Conservation (phyloP, 2,329 filamentous ascomycete species). For the Westerdykella aurantiaca region DNA sequence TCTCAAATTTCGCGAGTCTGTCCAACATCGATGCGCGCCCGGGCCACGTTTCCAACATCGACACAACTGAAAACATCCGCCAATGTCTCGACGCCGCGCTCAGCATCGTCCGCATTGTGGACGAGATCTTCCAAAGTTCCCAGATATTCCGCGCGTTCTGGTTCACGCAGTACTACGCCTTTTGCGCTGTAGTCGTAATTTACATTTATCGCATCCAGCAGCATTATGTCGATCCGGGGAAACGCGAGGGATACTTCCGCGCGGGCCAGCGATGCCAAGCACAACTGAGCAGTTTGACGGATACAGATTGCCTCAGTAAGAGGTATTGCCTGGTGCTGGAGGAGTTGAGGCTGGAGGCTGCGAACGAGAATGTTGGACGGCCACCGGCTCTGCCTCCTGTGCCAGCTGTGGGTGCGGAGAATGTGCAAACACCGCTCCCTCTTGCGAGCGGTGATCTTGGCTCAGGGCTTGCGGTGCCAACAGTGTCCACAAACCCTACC, state of each 20-base stretch:
- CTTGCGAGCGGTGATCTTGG: conserved; percentile 1
- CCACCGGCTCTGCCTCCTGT: not conserved
- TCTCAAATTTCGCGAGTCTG: conserved; percentile 39
- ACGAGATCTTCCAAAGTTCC: conserved; percentile 37
- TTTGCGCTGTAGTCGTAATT: conserved; percentile 50
- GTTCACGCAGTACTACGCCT: conserved; percentile 51
- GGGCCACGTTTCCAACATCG: conserved; percentile 12
- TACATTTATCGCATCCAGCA: conserved; percentile 50
- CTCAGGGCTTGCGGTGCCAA: conserved; percentile 3
- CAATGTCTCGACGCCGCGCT: conserved; percentile 47
- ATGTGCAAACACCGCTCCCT: not conserved
- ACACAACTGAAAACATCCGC: conserved; percentile 32
- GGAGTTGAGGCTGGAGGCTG: conserved; percentile 44
- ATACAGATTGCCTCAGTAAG: conserved; percentile 33
- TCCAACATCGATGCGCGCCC: conserved; percentile 19
- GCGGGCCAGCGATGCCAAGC: conserved; percentile 40
- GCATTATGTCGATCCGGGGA: conserved; percentile 42
- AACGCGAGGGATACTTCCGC: conserved; percentile 45
- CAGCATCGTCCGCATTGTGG: conserved; percentile 42
- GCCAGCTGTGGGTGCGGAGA: not conserved
- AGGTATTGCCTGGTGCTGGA: conserved; percentile 51
- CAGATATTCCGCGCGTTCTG: conserved; percentile 47
- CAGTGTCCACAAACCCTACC: too few species aligned
- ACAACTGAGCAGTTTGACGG: conserved; percentile 26
- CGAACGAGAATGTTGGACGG: conserved; percentile 17